Percentiles rank a stretch among this genome's conserved stretches.
phyloP scores from a whole-genome alignment of 2,329 filamentous ascomycete species.

The Neophaeococcomyces aloes region DNA sequence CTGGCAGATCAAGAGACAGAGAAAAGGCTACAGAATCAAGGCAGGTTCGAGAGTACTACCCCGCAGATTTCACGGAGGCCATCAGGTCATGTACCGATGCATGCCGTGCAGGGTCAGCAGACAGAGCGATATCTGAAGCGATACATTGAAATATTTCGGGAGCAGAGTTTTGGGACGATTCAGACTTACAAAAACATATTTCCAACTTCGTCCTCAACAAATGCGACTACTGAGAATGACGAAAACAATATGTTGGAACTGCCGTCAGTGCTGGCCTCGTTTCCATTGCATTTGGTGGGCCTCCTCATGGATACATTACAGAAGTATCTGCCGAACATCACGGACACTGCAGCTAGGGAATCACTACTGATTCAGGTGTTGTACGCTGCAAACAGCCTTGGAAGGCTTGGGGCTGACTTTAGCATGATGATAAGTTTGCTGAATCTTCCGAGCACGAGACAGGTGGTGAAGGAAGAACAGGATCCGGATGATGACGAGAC shows the following conservation, averaged over 20 bases:
- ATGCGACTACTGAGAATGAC: conserved; percentile 22
- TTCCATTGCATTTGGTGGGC: conserved; percentile 71
- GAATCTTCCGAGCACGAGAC: conserved; percentile 10
- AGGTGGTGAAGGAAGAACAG: conserved; percentile 12
- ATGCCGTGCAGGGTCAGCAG: conserved; percentile 57
- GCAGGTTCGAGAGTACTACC: conserved; percentile 10
- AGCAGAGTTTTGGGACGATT: conserved; percentile 92
- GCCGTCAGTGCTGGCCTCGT: conserved; percentile 69
- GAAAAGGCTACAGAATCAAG: conserved; percentile 28
- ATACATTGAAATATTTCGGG: conserved; percentile 93
- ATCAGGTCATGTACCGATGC: not conserved
- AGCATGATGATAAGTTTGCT: conserved; percentile 65
- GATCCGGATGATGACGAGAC: conserved; percentile 35
- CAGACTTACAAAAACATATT: conserved; percentile 92
- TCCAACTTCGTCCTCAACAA: conserved; percentile 32
- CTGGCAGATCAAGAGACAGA: conserved; percentile 76
- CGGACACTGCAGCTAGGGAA: conserved; percentile 44
- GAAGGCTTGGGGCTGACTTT: conserved; percentile 84
- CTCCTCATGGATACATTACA: conserved; percentile 62
- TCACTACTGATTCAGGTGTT: conserved; percentile 21
- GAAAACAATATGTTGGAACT: conserved; percentile 38
- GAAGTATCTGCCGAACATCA: conserved; percentile 20
- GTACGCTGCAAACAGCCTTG: conserved; percentile 63
- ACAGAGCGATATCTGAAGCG: conserved; percentile 89
- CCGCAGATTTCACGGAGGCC: not conserved